Evolutionary conservation across 768 basidiomycete species (phyloP).

Genomic region (Boletus sp.): DNA sequence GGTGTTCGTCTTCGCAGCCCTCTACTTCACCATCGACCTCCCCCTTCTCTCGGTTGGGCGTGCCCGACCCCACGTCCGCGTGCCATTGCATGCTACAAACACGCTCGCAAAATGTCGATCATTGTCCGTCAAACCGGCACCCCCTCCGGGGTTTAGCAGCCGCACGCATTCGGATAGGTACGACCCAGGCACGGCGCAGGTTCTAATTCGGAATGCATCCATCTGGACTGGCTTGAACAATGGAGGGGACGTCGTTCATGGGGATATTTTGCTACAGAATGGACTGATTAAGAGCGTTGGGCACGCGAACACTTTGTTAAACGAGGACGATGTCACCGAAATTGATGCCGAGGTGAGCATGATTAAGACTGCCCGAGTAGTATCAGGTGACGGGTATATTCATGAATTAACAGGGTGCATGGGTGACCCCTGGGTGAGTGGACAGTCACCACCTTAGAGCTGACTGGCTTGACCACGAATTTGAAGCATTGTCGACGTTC

Average conservation of each 20-base stretch:
- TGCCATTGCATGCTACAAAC: constrained; percentile 25
- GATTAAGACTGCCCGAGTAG: not conserved
- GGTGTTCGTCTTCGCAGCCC: constrained; percentile 11
- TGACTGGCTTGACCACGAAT: not conserved
- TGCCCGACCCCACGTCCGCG: not conserved
- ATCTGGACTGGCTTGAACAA: constrained; percentile 72
- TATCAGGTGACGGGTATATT: not conserved
- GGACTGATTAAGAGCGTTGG: constrained; percentile 64
- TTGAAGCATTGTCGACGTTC: constrained; percentile 50
- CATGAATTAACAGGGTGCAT: constrained; percentile 46
- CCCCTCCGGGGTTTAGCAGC: constrained; percentile 43
- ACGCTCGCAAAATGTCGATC: constrained; percentile 47
- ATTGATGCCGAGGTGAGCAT: constrained; percentile 42
- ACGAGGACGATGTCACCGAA: constrained; percentile 25
- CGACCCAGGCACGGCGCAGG: constrained; percentile 49
- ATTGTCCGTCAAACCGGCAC: constrained; percentile 42
- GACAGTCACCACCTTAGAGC: not conserved
- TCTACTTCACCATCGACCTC: constrained; percentile 15
- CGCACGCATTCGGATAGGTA: constrained; percentile 58
- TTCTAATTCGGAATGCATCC: constrained; percentile 64
- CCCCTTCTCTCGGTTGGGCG: not conserved
- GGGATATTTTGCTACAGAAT: constrained; percentile 59
- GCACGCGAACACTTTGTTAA: constrained; percentile 1
- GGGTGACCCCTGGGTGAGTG: constrained; percentile 56
- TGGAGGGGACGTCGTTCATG: constrained; percentile 56